Evolutionary conservation across 2,329 filamentous ascomycete genomes (phyloP), one percentile per base, ranked within the genome.

Genomic region (Colletotrichum sansevieriae): DNA sequence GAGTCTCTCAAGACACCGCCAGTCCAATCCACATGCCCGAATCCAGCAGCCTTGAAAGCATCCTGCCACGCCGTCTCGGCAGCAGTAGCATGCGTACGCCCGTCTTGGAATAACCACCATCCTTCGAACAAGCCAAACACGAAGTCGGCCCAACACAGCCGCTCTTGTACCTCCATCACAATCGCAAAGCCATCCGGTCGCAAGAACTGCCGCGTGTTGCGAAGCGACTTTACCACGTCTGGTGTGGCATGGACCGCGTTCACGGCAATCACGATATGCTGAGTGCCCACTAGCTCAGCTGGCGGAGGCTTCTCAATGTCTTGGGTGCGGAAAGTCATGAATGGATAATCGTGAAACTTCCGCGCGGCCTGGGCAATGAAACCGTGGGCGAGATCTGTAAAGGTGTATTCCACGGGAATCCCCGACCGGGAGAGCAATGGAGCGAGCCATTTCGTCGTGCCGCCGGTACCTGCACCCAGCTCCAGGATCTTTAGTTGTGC

Each of bases 21-120:
- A 1, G 73, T 74, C 70, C 70, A 74, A 25, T 72, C 71, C 5
- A 74, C 70, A 41, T 70, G 56, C 1, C 49, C 54, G n/a, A 71
- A 75, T 0, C 73, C 73, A 0, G 66, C 70, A 3, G 51, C 37
- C 12, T 57, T 44, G 56, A 65, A 65, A 9, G 63, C 47, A 3
- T 65, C 63, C 2, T 39, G 52, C 63, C 63, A 65, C n/a, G 47
- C 57, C 54, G 7, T 33, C 12, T 37, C 63, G n/a, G 61, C 47
- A 10, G 63, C 63, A 11, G 46, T 65, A 9, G 54, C 22, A 7
- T 35, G 74, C 12, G 65, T 62, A 2, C 75, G 72, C 2, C 76
- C 78, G 52, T 80, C 78, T 5, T 76, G 72, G 33, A 78, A 79
- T 29, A 76, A 65, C 79, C 79, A 82, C 79, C 80, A 81, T 3